Evolutionary conservation across 2,329 filamentous ascomycete species (phyloP).

Genomic region (Aciculosporium take): DNA sequence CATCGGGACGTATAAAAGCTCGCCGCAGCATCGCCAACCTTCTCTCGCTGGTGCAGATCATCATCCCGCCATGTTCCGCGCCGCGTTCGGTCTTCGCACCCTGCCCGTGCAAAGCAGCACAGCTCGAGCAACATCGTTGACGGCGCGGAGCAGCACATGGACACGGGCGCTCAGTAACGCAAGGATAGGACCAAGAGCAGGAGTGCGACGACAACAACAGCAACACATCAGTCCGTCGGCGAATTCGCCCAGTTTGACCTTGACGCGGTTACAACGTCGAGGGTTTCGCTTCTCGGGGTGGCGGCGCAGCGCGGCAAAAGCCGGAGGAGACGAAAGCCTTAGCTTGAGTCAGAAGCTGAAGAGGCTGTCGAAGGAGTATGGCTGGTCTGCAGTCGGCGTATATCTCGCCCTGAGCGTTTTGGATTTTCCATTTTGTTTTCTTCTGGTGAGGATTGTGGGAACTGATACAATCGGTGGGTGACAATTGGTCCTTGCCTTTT

Average conservation of each 20-base stretch:
- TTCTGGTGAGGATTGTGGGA: conserved; percentile 69
- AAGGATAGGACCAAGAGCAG: conserved; percentile 8
- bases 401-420: conserved; percentile 71
- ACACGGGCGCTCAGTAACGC: conserved; percentile 15
- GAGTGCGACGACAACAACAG: neutral
- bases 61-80: conserved; percentile 13
- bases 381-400: conserved; percentile 85
- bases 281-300: conserved; percentile 23
- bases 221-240: neutral
- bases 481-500: neutral
- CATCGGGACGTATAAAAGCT: neutral
- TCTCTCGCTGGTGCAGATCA: neutral
- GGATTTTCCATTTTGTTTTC: conserved; percentile 91
- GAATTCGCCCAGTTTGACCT: conserved; percentile 9
- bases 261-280: conserved; percentile 15
- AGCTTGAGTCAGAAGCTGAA: conserved; percentile 60
- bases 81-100: conserved; percentile 12
- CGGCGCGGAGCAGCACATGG: conserved; percentile 16
- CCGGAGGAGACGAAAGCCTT: conserved; percentile 16
- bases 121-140: conserved; percentile 9
- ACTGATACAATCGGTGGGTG: conserved; percentile 66
- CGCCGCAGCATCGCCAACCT: neutral
- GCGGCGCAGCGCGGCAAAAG: conserved; percentile 14
- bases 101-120: conserved; percentile 11
- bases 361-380: conserved; percentile 81